Percentiles rank a stretch among this genome's conserved stretches.
Conservation (phyloP, 2,329 filamentous ascomycete species). For the Sporothrix curviconia region DNA sequence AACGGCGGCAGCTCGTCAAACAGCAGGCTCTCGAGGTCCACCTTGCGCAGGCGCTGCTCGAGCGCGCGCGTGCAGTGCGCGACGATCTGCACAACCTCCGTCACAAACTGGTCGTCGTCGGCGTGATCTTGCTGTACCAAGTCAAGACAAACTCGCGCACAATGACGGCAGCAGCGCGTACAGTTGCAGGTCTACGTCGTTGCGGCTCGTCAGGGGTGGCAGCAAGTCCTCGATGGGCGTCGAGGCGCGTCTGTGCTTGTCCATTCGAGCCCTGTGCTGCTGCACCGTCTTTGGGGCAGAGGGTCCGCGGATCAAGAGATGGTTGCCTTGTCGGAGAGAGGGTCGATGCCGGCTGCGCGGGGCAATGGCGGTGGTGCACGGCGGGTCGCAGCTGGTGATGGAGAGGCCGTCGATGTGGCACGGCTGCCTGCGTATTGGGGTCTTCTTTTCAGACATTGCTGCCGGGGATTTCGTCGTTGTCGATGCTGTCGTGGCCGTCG, state of each 20-base stretch:
- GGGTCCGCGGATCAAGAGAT: slow-evolving; percentile 69
- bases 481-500: background rate
- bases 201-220: slow-evolving; percentile 87
- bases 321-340: slow-evolving; percentile 72
- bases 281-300: slow-evolving; percentile 63
- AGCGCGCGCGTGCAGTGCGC: slow-evolving; percentile 84
- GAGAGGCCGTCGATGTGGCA: background rate
- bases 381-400: slow-evolving; percentile 8
- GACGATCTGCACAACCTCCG: slow-evolving; percentile 82
- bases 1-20: slow-evolving; percentile 84
- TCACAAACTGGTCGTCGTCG: slow-evolving; percentile 84
- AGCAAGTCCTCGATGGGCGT: slow-evolving; percentile 71
- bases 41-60: slow-evolving; percentile 74
- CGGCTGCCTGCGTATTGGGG: slow-evolving; percentile 5
- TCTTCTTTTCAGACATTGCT: background rate
- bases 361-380: slow-evolving; percentile 17
- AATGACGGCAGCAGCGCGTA: slow-evolving; percentile 90
- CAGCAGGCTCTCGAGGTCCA: slow-evolving; percentile 75
- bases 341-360: slow-evolving; percentile 35
- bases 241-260: too few species aligned
- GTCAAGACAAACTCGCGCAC: slow-evolving; percentile 83
- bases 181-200: slow-evolving; percentile 86
- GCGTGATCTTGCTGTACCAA: slow-evolving; percentile 91
- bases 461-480: background rate
- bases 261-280: background rate